Evolutionary conservation across 1,139 yeast species (phyloP).

Genomic region (Saccharomyces hybrid): DNA sequence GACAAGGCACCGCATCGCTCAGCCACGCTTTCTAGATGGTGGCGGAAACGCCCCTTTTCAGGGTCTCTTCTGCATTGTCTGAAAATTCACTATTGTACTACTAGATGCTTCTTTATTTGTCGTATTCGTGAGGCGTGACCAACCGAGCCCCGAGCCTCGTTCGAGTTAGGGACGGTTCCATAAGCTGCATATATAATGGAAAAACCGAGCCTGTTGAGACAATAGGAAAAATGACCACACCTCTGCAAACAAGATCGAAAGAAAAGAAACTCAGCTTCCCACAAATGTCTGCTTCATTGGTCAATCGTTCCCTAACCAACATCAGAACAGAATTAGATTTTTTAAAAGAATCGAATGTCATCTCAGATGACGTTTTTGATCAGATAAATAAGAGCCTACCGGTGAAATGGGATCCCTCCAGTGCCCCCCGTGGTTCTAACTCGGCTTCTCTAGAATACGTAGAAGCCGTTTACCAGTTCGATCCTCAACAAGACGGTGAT

Average conservation of each 20-base stretch:
- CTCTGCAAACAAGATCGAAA: constrained; percentile 7
- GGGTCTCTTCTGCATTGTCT: too few relatives aligned
- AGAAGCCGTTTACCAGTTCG: constrained; percentile 67
- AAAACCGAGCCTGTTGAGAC: background rate
- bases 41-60: too few relatives aligned
- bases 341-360: constrained; percentile 67
- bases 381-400: constrained; percentile 53
- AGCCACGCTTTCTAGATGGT: too few relatives aligned
- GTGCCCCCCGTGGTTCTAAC: constrained; percentile 6
- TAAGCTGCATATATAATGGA: constrained; percentile 6
- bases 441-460: constrained; percentile 34
- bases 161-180: constrained; percentile 3
- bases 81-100: background rate
- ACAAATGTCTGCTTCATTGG: constrained; percentile 45
- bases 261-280: background rate
- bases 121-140: background rate
- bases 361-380: constrained; percentile 50
- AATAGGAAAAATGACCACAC: background rate
- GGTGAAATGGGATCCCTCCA: constrained; percentile 40
- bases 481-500: constrained; percentile 66
- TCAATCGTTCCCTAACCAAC: constrained; percentile 67
- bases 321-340: constrained; percentile 77
- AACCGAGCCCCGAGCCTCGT: background rate
- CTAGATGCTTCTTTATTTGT: background rate
- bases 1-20: too few relatives aligned